Evolutionary conservation across 2,329 filamentous ascomycete genomes (phyloP).

Genomic region (Metarhizium album): DNA sequence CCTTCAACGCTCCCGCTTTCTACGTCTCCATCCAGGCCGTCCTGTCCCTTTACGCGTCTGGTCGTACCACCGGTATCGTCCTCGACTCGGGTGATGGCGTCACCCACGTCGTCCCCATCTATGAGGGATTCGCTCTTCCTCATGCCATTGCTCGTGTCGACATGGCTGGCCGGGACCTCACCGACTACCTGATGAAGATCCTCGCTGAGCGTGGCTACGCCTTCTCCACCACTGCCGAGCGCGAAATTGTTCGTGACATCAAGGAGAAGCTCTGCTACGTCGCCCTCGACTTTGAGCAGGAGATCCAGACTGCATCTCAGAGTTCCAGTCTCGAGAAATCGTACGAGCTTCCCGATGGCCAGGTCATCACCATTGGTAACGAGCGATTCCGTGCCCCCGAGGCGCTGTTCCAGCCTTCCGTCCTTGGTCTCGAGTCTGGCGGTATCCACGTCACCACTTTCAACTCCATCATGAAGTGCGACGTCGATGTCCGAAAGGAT

Average conservation of each 20-base stretch:
- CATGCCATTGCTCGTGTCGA: slow-evolving; percentile 99
- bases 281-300: slow-evolving; percentile 99
- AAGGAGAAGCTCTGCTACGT: slow-evolving; percentile 99
- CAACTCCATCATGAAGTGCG: slow-evolving; percentile 99
- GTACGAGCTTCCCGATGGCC: slow-evolving; percentile 97
- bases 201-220: slow-evolving; percentile 98
- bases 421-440: slow-evolving; percentile 94
- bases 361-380: slow-evolving; percentile 99
- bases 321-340: slow-evolving; percentile 99
- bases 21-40: slow-evolving; percentile 99
- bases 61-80: slow-evolving; percentile 99
- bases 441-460: slow-evolving; percentile 99
- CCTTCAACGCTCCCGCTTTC: slow-evolving; percentile 99
- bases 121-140: slow-evolving; percentile 99
- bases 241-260: slow-evolving; percentile 99
- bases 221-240: slow-evolving; percentile 99
- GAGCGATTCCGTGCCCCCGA: slow-evolving; percentile 99
- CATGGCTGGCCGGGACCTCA: slow-evolving; percentile 99
- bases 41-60: slow-evolving; percentile 96
- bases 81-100: slow-evolving; percentile 99
- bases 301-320: slow-evolving; percentile 99
- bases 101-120: slow-evolving; percentile 99
- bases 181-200: slow-evolving; percentile 99
- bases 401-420: slow-evolving; percentile 98
- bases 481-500: slow-evolving; percentile 99